Evolutionary conservation across 202 grass and related monocot species (phyloP).

Genomic region (Eragrostis tef): DNA sequence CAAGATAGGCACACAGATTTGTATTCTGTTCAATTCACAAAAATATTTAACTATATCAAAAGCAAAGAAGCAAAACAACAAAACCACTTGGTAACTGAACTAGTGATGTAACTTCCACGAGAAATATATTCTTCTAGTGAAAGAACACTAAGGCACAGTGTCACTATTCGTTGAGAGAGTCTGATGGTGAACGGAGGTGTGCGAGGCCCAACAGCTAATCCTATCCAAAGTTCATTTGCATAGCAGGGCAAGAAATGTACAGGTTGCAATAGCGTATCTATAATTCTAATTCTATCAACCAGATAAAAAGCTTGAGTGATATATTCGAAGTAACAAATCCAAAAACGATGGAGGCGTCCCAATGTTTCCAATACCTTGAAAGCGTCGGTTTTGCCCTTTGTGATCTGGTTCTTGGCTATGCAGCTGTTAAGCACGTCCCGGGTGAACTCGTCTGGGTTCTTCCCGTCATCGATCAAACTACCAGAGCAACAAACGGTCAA

Average conservation of each 20-base stretch:
- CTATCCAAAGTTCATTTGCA: background rate
- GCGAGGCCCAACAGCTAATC: background rate
- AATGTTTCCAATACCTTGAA: constrained; percentile 68
- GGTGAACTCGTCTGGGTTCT: constrained; percentile 93
- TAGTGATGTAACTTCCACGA: background rate
- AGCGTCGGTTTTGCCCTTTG: constrained; percentile 93
- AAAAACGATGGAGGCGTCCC: background rate
- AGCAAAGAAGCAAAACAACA: background rate
- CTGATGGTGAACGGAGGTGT: background rate
- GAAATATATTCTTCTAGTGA: background rate
- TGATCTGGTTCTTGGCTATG: constrained; percentile 96
- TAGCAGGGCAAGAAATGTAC: background rate
- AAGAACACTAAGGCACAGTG: background rate
- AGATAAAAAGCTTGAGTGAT: background rate
- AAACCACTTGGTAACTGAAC: background rate
- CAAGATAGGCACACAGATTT: background rate
- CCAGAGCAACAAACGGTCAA: constrained; percentile 4
- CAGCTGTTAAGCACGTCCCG: constrained; percentile 85
- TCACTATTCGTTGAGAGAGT: background rate
- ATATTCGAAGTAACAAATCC: background rate
- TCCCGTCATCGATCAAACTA: constrained; percentile 94
- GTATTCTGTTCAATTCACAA: background rate
- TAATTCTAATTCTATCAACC: background rate
- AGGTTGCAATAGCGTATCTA: background rate
- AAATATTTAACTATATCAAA: constrained; percentile 17